Conservation (phyloP, 73 alveolate genomes). For the Strombidium stylifer region DNA sequence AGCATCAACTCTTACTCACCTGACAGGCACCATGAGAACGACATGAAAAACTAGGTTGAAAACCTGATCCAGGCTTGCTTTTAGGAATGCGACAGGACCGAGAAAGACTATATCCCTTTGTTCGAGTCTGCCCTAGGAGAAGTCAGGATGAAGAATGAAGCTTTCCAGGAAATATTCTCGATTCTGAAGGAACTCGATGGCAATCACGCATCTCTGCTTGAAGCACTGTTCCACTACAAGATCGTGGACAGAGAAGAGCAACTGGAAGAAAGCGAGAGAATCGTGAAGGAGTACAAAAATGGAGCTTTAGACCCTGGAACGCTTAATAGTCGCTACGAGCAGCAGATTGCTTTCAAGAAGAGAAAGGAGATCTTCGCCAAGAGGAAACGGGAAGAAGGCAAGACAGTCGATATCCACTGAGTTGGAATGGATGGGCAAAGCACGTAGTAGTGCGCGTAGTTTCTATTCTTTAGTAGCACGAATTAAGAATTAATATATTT, state of each 20-base stretch:
- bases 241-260: slow-evolving; percentile 12
- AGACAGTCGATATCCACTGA: too few relatives aligned
- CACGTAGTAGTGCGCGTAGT: too few relatives aligned
- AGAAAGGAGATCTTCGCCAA: slow-evolving; percentile 12
- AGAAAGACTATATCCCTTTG: too few relatives aligned
- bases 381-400: too few relatives aligned
- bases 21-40: too few relatives aligned
- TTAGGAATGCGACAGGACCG: too few relatives aligned
- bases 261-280: slow-evolving; percentile 13
- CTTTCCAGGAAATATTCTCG: neutral
- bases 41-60: too few relatives aligned
- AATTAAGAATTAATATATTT: too few relatives aligned
- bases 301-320: slow-evolving; percentile 43
- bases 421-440: too few relatives aligned
- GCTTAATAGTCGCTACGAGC: slow-evolving; percentile 11
- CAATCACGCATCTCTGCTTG: slow-evolving; percentile 32
- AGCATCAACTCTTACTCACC: too few relatives aligned
- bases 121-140: slow-evolving; percentile 16
- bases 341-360: slow-evolving; percentile 9
- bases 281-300: slow-evolving; percentile 37
- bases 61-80: too few relatives aligned
- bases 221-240: slow-evolving; percentile 23
- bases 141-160: neutral
- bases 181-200: slow-evolving; percentile 38
- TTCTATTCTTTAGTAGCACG: too few relatives aligned